A percentile compares a stretch with the other conserved stretches of the same genome.
Conservation (phyloP, 2,329 filamentous ascomycete species). For the Fusarium illudens region DNA sequence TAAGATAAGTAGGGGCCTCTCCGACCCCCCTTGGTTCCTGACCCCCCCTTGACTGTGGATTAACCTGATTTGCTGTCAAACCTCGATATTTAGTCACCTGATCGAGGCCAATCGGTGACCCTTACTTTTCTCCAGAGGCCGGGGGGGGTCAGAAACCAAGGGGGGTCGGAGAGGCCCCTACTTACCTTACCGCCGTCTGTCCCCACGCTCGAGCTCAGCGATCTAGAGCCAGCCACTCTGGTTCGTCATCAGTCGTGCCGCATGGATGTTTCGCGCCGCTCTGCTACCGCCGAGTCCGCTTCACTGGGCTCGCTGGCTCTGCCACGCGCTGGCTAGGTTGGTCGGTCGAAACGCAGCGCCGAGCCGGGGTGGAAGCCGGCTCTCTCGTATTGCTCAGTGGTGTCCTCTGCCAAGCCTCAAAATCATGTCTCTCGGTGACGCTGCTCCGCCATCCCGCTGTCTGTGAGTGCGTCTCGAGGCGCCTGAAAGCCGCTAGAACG, state of each 20-base stretch:
- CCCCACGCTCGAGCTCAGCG: neutral
- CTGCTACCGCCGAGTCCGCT: conserved; percentile 15
- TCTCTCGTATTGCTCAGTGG: conserved; percentile 28
- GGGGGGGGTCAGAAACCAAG: too few species aligned
- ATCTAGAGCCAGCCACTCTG: conserved; percentile 14
- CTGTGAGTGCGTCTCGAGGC: conserved; percentile 16
- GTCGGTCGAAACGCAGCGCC: conserved; percentile 24
- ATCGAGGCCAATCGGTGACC: too few species aligned
- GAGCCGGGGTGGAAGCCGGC: conserved; percentile 12
- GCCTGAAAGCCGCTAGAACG: conserved; percentile 8
- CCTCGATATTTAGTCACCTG: too few species aligned
- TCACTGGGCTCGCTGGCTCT: conserved; percentile 6
- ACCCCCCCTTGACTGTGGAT: too few species aligned
- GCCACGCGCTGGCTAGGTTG: too few species aligned
- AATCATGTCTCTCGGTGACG: conserved; percentile 14
- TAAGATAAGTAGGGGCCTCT: too few species aligned
- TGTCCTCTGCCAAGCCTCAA: conserved; percentile 29
- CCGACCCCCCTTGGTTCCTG: too few species aligned
- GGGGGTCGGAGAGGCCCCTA: too few species aligned
- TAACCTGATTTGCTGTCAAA: too few species aligned
- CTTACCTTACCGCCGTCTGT: conserved; percentile 6
- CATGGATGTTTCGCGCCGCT: conserved; percentile 29
- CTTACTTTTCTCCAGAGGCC: too few species aligned
- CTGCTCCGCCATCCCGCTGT: conserved; percentile 23
- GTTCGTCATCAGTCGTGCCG: conserved; percentile 10